Base-by-base conservation (phyloP, 106 monocot genomes). In the Dioscorea alata region DNA sequence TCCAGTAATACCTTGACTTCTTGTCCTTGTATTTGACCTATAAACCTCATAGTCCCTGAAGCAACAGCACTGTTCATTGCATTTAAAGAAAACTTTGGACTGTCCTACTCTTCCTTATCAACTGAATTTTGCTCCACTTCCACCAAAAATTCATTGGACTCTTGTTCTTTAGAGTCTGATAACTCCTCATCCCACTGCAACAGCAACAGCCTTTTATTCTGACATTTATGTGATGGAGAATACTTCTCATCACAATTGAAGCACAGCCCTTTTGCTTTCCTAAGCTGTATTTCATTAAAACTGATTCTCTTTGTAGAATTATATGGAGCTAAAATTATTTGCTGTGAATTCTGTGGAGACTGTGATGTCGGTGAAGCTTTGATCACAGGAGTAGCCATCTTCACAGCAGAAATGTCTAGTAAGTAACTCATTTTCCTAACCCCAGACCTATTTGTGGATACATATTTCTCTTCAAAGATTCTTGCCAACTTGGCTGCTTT, bases 221-320 rank as follows among this genome's bases (percentile, higher is more conserved):
- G 22, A 59, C 59, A 9, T 59, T 22, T 59, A n/a, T 22, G 22
- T n/a, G 12, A 13, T 59, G 22, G 20, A 10, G 24, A 22, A 59
- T 59, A n/a, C n/a, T 59, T 59, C 9, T 59, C 59, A 59, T 59
- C 59, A 59, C 59, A 59, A 17, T 9, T 22, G 18, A 59, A 59
- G 24, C 59, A 59, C 9, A 59, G 4, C 12, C 59, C 59, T 59
- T 59, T 9, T 13, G 24, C 34, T 34, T 34, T 34, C 7, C 7
- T 34, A 3, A 4, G 4, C 34, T 34, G 34, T 34, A 34, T 3
- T 34, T 34, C 34, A 3, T 34, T 7, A 3, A 34, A 3, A 4
- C 4, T 4, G 7, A 34, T 34, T 7, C 34, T 34, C 34, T 34
- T 59, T 10, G 19, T n/a, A 59, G 59, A 59, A 24, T 20, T n/a